Evolutionary conservation across 495 filamentous ascomycete species (phyloP), one percentile per base, ranked within the genome.

Genomic region (Hypoxylon rickii): DNA sequence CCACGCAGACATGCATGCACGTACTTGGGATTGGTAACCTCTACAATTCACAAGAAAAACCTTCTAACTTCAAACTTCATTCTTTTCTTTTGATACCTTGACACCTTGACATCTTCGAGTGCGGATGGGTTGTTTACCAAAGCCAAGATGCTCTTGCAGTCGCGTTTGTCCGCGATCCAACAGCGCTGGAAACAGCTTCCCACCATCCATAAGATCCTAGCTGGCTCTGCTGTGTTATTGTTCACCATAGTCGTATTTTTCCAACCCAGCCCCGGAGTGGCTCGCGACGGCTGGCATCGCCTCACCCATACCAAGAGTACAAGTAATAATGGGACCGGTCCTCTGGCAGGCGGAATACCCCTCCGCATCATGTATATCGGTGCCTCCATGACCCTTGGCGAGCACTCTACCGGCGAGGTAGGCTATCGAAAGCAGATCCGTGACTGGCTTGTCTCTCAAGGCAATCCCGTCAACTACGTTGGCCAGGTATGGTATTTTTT

Each of bases 381-480:
- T 19, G 82, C 81, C 8, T 85, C 82, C 0, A 83, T 86, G 55
- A 84, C 82, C 2, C 69, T 72, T 36, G 83, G 83, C 17, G 77
- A 75, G 37, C 64, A 65, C 20, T 81, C 77, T 1, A 72, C 65
- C 1, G 77, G 79, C 44, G 73, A 75, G 15, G 77, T 82, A 64
- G 81, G 82, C 13, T 86, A 81, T 61, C 79, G 83, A 20, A 72
- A 71, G 20, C 64, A 73, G 57, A 63, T 80, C 4, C 62, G 64
- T 12, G 68, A 74, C 42, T 58, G 63, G 38, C 66, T 80, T 17
- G 55, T 65, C 11, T 61, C 64, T n/a, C 64, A 58, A 36, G 65
- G 67, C 8, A 60, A 66, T 26, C 53, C 66, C 4, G 67, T 74
- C 21, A 73, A 71, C 61, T 66, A 29, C 22, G 63, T 69, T 36